Percentiles rank a stretch among this genome's conserved stretches.
Evolutionary conservation across 129 eudicot species (phyloP).

Genomic region (Rutidosis leptorrhynchoides): DNA sequence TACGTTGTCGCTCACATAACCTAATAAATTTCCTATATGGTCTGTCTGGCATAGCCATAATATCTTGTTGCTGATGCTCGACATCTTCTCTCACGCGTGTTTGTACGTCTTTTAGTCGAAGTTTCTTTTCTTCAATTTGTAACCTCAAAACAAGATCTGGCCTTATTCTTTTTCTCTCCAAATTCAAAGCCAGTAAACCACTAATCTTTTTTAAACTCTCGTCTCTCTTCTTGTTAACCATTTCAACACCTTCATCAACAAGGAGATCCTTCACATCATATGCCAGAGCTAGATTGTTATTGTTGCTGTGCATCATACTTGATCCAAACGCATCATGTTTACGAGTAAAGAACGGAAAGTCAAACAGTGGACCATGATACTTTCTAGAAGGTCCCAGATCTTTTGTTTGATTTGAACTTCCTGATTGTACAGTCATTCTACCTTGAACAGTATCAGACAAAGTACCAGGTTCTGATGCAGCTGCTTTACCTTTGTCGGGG

Average conservation of each 20-base stretch:
- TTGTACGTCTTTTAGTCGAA: constrained; percentile 58
- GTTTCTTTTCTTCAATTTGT: constrained; percentile 88
- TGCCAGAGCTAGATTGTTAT: constrained; percentile 64
- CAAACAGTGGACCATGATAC: constrained; percentile 92
- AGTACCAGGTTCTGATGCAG: constrained; percentile 37
- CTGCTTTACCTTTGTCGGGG: constrained; percentile 83
- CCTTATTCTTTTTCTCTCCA: constrained; percentile 78
- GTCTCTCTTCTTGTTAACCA: constrained; percentile 46
- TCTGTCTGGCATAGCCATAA: constrained; percentile 96
- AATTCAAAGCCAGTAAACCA: constrained; percentile 64
- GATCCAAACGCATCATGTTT: constrained; percentile 89
- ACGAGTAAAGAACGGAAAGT: constrained; percentile 90
- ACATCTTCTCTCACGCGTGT: constrained; percentile 73
- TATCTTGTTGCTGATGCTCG: constrained; percentile 83
- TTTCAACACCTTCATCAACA: constrained; percentile 55
- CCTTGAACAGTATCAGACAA: constrained; percentile 51
- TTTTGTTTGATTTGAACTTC: constrained; percentile 52
- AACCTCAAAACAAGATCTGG: constrained; percentile 81
- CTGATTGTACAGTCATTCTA: constrained; percentile 56
- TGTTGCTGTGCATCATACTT: constrained; percentile 63
- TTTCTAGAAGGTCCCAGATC: constrained; percentile 62
- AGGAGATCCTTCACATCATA: constrained; percentile 83
- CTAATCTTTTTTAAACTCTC: constrained; percentile 71
- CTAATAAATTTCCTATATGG: constrained; percentile 81
- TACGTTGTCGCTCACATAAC: constrained; percentile 85